Base-by-base conservation (phyloP, 805 yeast genomes). In the Lipomyces kockii region DNA sequence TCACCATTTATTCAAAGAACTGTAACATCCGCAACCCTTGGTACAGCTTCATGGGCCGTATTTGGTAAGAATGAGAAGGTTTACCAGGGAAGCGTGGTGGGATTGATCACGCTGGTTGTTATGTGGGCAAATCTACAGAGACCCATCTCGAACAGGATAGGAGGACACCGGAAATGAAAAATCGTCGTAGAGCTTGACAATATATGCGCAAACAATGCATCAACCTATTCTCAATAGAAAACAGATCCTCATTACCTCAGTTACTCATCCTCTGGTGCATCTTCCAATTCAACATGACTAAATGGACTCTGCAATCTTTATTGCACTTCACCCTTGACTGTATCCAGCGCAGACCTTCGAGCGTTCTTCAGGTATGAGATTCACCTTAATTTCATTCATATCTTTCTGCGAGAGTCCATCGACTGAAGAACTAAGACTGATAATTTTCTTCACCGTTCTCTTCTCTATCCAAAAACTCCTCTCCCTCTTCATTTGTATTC, bases 241-340 rank as follows among this genome's bases (percentile, higher is more conserved):
- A 35, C 14, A 29, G 22, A 12, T 35, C 43, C 20, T 7, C 39
- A 54, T 43, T n/a, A 7, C 49, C 14, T 17, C 32, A 2, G 20
- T 49, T 53, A 62, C 55, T 67, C 66, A 9, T 64, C 68, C 3
- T 66, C 66, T 9, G 61, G 56, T 4, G 59, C 71, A 60, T 68
- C 71, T 53, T 68, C 71, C 53, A 68, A 43, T 14, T 65, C 69
- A 2, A 68, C 71, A 60, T 68, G 71, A 46, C 71, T 43, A 46
- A 65, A 29, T 22, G 71, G 71, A 62, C 69, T 65, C 43, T 39
- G 51, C 8, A 60, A 53, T 32, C 71, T 27, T 11, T 49, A 25
- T n/a, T 46, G 35, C 27, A 29, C 62, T 20, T 57, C 60, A 12
- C 51, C 52, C 55, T 60, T 60, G 55, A 55, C 25, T 20, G 35